phyloP scores from a whole-genome alignment of 1,139 yeast species.

The Kodamaea fungicola region DNA sequence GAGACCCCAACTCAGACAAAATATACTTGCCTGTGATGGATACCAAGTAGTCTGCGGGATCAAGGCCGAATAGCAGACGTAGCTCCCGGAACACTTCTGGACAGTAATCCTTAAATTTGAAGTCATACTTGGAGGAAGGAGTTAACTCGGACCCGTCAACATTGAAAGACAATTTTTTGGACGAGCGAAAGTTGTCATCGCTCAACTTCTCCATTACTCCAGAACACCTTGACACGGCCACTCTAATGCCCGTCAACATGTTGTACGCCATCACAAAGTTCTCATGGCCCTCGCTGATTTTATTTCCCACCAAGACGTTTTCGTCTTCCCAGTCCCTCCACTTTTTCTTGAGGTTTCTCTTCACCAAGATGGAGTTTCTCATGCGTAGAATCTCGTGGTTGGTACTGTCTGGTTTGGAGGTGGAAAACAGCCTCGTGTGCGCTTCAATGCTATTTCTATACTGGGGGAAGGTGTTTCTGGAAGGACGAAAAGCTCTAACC shows the following conservation, averaged over 20 bases:
- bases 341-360: constrained; percentile 38
- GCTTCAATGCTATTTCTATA: constrained; percentile 8
- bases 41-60: constrained; percentile 92
- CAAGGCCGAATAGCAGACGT: constrained; percentile 75
- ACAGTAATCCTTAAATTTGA: constrained; percentile 93
- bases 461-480: constrained; percentile 21
- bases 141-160: constrained; percentile 85
- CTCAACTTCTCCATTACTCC: constrained; percentile 75
- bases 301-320: constrained; percentile 70
- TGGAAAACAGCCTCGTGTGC: constrained; percentile 9
- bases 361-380: constrained; percentile 40
- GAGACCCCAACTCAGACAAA: constrained; percentile 88
- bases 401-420: constrained; percentile 20
- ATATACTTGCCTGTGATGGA: constrained; percentile 92
- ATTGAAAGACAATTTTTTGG: constrained; percentile 81
- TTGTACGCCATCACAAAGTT: constrained; percentile 94
- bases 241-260: constrained; percentile 95
- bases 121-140: constrained; percentile 91
- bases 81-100: constrained; percentile 93
- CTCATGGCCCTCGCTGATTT: constrained; percentile 87
- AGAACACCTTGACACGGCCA: constrained; percentile 89
- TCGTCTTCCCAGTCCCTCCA: constrained; percentile 54
- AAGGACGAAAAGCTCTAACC: constrained; percentile 8
- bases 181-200: constrained; percentile 65
- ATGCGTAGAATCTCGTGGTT: constrained; percentile 40